Evolutionary conservation across 768 basidiomycete genomes (phyloP).

Genomic region (Trametes gibbosa): DNA sequence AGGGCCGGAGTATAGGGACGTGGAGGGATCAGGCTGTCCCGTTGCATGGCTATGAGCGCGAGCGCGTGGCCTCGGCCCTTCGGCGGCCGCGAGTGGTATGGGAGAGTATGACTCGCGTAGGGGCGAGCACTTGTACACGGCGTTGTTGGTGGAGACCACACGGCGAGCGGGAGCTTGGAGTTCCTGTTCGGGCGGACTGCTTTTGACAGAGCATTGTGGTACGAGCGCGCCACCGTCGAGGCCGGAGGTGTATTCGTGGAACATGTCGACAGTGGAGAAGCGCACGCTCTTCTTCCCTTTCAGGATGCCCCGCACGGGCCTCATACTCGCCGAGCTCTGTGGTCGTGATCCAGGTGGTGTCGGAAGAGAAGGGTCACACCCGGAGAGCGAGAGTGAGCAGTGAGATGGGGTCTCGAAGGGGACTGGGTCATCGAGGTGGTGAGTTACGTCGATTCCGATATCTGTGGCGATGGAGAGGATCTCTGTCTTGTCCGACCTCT

Average conservation of each 20-base stretch:
- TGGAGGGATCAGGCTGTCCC: background rate
- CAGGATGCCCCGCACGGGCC: constrained; percentile 36
- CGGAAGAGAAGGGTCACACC: constrained; percentile 14
- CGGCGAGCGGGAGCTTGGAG: background rate
- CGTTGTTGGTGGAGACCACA: background rate
- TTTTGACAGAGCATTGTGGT: background rate
- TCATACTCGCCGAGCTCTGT: constrained; percentile 27
- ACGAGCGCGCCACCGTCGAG: background rate
- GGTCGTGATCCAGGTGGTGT: constrained; percentile 19
- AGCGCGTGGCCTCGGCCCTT: background rate
- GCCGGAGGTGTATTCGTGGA: constrained; percentile 17
- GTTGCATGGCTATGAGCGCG: background rate
- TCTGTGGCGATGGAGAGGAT: background rate
- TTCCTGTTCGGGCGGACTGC: background rate
- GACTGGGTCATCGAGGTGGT: constrained; percentile 13
- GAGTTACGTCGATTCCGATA: background rate
- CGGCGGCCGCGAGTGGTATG: background rate
- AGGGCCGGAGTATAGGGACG: background rate
- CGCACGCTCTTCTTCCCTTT: constrained; percentile 41
- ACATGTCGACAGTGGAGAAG: constrained; percentile 28
- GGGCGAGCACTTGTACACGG: constrained; percentile 11
- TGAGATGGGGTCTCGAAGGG: constrained; percentile 23
- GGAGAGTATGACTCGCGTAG: constrained; percentile 8
- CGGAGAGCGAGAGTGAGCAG: too few relatives aligned
- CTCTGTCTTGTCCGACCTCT: background rate